Evolutionary conservation across 2,329 filamentous ascomycete species (phyloP).

Genomic region (Penicillium verrucosum): DNA sequence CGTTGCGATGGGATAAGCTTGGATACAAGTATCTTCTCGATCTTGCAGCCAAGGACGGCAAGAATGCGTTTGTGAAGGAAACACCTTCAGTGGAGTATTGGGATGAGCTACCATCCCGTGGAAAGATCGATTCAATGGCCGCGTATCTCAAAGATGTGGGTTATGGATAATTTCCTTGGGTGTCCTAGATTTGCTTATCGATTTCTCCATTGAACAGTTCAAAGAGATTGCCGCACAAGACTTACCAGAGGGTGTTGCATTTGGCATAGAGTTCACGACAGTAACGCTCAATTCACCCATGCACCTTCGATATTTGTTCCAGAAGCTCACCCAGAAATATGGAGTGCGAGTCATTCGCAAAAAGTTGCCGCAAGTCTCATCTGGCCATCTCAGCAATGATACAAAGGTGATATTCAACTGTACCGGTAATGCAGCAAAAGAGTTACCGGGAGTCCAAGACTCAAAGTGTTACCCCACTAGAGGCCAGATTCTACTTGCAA

Average conservation of each 20-base stretch:
- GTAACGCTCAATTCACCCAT: constrained; percentile 40
- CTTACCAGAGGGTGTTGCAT: constrained; percentile 33
- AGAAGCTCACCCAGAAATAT: constrained; percentile 12
- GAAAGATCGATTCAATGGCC: constrained; percentile 44
- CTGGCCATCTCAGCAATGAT: constrained; percentile 3
- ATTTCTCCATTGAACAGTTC: neutral
- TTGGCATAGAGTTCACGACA: constrained; percentile 39
- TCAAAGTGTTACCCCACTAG: constrained; percentile 42
- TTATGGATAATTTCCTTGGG: neutral
- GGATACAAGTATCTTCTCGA: constrained; percentile 45
- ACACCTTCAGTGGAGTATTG: constrained; percentile 40
- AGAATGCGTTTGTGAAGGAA: constrained; percentile 38
- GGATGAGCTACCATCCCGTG: constrained; percentile 39
- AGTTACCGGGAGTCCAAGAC: constrained; percentile 38
- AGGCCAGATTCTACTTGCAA: constrained; percentile 40
- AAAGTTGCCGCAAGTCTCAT: neutral
- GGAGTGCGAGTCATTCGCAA: constrained; percentile 2
- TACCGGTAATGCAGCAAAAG: constrained; percentile 36
- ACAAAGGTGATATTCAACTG: constrained; percentile 11
- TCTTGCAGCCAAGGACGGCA: constrained; percentile 27
- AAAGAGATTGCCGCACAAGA: constrained; percentile 27
- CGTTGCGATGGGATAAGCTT: constrained; percentile 42
- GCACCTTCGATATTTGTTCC: constrained; percentile 33
- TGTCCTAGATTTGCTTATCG: neutral
- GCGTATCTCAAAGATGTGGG: constrained; percentile 43